phyloP scores from a whole-genome alignment of 805 yeast genomes.

The Saccharomycopsis babjevae region DNA sequence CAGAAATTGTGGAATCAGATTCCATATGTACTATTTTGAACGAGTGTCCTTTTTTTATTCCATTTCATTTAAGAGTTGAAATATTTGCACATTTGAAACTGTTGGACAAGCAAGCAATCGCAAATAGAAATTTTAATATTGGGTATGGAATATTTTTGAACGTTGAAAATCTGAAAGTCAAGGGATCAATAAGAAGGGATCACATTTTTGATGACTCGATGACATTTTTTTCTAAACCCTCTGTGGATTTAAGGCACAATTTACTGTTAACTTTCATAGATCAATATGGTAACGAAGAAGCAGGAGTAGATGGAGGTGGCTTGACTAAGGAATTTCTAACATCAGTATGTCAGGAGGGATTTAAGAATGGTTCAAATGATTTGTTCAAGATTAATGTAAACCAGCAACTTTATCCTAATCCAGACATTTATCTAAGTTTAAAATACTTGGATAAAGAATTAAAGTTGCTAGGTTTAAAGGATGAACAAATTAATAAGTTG shows the following conservation, averaged over 20 bases:
- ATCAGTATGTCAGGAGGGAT: conserved; percentile 58
- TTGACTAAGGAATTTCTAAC: conserved; percentile 85
- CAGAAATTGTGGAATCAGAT: conserved; percentile 3
- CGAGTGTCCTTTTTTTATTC: conserved; percentile 68
- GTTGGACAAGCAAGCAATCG: conserved; percentile 34
- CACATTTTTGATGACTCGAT: conserved; percentile 68
- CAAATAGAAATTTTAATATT: conserved; percentile 18
- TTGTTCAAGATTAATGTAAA: conserved; percentile 37
- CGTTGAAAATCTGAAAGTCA: conserved; percentile 18
- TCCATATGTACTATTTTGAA: conserved; percentile 37
- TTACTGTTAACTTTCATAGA: conserved; percentile 60
- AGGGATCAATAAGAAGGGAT: conserved; percentile 59
- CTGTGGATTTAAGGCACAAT: conserved; percentile 45
- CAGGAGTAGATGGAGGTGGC: conserved; percentile 97
- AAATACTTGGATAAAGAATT: conserved; percentile 27
- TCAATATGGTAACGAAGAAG: conserved; percentile 64
- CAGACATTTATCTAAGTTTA: conserved; percentile 35
- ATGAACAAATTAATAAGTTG: conserved; percentile 20
- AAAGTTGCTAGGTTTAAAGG: conserved; percentile 21
- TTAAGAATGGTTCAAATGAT: conserved; percentile 30
- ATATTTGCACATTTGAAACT: conserved; percentile 57
- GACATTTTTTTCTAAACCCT: conserved; percentile 42
- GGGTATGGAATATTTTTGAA: conserved; percentile 9
- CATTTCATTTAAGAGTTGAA: conserved; percentile 64
- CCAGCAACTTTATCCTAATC: conserved; percentile 68